Percentiles rank a stretch among this genome's conserved stretches.
Evolutionary conservation across 169 alveolate species (phyloP).

Genomic region (Theileria sp.): DNA sequence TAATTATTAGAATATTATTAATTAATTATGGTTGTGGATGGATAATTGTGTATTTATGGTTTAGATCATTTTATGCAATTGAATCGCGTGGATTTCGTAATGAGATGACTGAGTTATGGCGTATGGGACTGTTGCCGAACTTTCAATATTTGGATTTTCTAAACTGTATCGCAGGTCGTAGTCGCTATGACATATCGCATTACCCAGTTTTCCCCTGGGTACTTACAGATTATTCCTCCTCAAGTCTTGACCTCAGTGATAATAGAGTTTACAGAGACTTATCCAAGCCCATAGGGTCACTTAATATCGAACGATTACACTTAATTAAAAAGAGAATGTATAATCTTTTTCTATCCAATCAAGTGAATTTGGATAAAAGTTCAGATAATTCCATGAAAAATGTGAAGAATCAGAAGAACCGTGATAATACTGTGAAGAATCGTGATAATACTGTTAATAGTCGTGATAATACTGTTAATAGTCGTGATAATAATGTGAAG

Average conservation of each 20-base stretch:
- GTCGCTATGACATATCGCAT: conserved; percentile 90
- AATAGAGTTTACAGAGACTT: conserved; percentile 83
- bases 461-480: background rate
- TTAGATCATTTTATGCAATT: conserved; percentile 64
- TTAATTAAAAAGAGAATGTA: conserved; percentile 80
- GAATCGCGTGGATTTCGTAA: conserved; percentile 71
- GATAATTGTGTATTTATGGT: too few species aligned
- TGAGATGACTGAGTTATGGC: conserved; percentile 83
- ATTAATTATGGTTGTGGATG: too few species aligned
- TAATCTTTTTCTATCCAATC: conserved; percentile 56
- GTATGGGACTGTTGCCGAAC: conserved; percentile 87
- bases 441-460: background rate
- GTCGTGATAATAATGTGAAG: background rate
- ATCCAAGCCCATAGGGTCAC: conserved; percentile 89
- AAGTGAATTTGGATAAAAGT: background rate
- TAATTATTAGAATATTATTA: too few species aligned
- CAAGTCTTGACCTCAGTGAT: conserved; percentile 66
- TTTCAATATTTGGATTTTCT: conserved; percentile 90
- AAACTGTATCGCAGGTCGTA: conserved; percentile 90
- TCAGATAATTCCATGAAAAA: background rate
- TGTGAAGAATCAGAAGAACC: conserved; percentile 11
- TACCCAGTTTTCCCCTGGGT: conserved; percentile 98
- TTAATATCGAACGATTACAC: conserved; percentile 79
- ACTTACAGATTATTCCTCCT: conserved; percentile 79
- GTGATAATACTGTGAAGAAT: conserved; percentile 40